Conservation (phyloP, 805 yeast species). For the Candida krabiensis region DNA sequence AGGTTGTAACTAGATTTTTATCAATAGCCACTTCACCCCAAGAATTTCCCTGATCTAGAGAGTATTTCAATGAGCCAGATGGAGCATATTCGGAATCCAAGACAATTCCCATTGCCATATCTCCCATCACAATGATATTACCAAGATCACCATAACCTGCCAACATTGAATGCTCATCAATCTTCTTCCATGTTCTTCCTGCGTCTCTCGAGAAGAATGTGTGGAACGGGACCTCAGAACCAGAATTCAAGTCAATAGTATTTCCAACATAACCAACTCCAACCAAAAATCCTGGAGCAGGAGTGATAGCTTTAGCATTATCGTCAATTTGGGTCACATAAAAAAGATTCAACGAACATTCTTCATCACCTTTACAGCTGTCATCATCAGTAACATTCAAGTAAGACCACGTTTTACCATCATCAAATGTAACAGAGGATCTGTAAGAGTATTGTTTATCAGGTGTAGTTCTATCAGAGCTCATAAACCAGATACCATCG, state of each 20-base stretch:
- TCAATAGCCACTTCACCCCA: slow-evolving; percentile 59
- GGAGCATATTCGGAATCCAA: slow-evolving; percentile 33
- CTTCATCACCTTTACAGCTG: slow-evolving; percentile 41
- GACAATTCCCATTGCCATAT: slow-evolving; percentile 28
- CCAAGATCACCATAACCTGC: slow-evolving; percentile 78
- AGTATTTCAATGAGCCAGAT: slow-evolving; percentile 40
- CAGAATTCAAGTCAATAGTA: slow-evolving; percentile 61
- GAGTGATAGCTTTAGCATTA: slow-evolving; percentile 43
- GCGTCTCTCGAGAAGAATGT: slow-evolving; percentile 76
- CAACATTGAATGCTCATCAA: slow-evolving; percentile 50
- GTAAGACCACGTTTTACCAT: slow-evolving; percentile 54
- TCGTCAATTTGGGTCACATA: slow-evolving; percentile 38
- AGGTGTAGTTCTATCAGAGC: slow-evolving; percentile 18
- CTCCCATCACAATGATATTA: slow-evolving; percentile 65
- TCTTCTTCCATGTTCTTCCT: slow-evolving; percentile 68
- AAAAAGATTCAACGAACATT: slow-evolving; percentile 49
- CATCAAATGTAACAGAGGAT: slow-evolving; percentile 48
- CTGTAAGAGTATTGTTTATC: slow-evolving; percentile 28
- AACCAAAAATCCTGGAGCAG: slow-evolving; percentile 52
- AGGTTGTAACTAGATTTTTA: slow-evolving; percentile 24
- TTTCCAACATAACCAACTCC: slow-evolving; percentile 88
- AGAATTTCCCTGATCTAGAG: slow-evolving; percentile 71
- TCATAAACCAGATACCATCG: slow-evolving; percentile 63
- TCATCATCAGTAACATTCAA: slow-evolving; percentile 46
- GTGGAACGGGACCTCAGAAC: slow-evolving; percentile 12